Conservation (phyloP, 1,284 basidiomycete genomes). For the Sporisorium graminicola region DNA sequence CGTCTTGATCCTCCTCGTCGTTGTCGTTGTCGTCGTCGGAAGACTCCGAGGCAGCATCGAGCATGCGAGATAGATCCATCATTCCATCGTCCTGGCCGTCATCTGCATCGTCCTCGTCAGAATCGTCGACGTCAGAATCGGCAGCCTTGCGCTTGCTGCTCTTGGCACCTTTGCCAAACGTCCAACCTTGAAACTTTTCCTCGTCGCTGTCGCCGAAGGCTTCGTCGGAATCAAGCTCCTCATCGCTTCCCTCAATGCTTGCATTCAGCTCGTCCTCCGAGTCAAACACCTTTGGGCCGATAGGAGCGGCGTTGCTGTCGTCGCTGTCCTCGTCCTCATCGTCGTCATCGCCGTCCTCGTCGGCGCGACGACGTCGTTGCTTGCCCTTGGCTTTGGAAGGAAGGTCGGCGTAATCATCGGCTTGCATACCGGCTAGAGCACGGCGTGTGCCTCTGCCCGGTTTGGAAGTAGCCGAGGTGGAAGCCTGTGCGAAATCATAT, state of each 20-base stretch:
- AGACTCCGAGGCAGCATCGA: constrained; percentile 55
- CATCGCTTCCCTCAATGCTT: constrained; percentile 59
- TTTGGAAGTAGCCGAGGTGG: constrained; percentile 29
- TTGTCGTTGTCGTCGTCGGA: constrained; percentile 32
- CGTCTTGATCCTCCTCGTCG: constrained; percentile 23
- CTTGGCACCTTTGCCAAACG: constrained; percentile 32
- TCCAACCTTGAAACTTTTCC: constrained; percentile 57
- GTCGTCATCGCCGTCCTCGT: constrained; percentile 20
- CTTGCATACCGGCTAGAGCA: constrained; percentile 33
- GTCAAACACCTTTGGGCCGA: constrained; percentile 57
- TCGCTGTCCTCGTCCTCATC: constrained; percentile 26
- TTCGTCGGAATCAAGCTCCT: constrained; percentile 68
- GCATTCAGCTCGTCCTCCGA: constrained; percentile 56
- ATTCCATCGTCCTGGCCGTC: constrained; percentile 58
- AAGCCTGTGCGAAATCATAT: constrained; percentile 37
- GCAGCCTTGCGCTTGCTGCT: constrained; percentile 9
- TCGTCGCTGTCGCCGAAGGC: constrained; percentile 68
- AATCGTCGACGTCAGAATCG: constrained; percentile 13
- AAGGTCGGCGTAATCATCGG: constrained; percentile 34
- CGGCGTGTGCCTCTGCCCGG: constrained; percentile 31
- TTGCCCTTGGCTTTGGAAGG: constrained; percentile 45
- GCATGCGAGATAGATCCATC: constrained; percentile 63
- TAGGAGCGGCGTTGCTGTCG: constrained; percentile 24
- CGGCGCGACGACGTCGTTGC: constrained; percentile 7
- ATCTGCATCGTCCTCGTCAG: constrained; percentile 31